These are phyloP conservation scores for Jatropha curcas DNA, from an alignment of 345 rosid species.

Conservation along the genomic window DNA sequence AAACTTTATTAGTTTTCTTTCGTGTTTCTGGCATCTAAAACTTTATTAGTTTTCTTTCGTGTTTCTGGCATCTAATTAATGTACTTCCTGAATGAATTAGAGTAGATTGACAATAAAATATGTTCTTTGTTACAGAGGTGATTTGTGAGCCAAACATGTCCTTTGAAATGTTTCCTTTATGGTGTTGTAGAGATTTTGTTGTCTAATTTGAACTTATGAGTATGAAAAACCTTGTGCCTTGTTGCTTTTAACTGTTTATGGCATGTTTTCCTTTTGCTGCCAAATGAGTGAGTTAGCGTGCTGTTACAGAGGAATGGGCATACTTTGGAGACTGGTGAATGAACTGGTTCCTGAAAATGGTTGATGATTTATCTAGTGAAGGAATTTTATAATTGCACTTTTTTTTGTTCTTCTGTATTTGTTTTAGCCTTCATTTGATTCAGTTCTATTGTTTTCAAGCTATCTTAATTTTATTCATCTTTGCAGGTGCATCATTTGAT, in stretches of 20 bases:
- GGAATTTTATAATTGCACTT: background rate
- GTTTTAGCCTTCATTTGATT: background rate
- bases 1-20: background rate
- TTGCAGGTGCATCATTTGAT: conserved; percentile 70
- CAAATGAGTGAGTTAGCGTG: background rate
- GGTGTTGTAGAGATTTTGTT: background rate
- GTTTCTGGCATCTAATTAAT: background rate
- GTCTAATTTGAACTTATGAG: background rate
- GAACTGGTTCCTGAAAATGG: background rate
- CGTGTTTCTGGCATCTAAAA: no score
- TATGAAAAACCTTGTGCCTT: background rate
- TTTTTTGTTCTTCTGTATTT: background rate
- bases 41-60: no score
- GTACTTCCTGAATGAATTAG: background rate
- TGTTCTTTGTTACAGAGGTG: background rate
- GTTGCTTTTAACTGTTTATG: background rate
- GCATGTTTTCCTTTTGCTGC: background rate
- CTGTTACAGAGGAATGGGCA: background rate
- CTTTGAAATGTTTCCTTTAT: background rate
- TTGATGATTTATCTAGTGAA: background rate
- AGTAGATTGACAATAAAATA: background rate
- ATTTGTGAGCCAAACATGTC: no score
- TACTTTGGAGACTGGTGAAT: background rate
- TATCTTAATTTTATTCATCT: conserved; percentile 21
- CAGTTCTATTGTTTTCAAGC: background rate